Percentiles rank a stretch among this genome's conserved stretches.
Evolutionary conservation across 257 asterid species (phyloP).

Genomic region (Primulina huaijiensis): DNA sequence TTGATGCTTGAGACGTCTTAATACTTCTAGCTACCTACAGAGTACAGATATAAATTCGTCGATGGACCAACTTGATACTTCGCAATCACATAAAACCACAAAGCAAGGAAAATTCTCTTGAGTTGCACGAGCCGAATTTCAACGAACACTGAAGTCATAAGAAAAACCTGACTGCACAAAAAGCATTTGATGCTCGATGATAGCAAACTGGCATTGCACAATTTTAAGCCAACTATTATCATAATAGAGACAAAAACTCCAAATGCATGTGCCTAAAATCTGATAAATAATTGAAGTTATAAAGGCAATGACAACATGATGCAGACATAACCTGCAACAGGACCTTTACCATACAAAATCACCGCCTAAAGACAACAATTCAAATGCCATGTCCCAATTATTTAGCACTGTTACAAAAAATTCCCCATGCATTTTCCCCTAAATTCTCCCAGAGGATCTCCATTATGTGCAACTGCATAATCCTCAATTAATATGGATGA

Average conservation of each 20-base stretch:
- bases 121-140: not conserved
- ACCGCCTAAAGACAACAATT: not conserved
- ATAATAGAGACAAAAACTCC: not conserved
- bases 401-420: not conserved
- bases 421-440: not conserved
- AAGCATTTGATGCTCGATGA: not conserved
- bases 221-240: not conserved
- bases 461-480: not conserved
- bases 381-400: not conserved
- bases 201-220: constrained; percentile 15
- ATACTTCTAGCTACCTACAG: constrained; percentile 77
- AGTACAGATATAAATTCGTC: constrained; percentile 24
- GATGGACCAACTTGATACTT: constrained; percentile 9
- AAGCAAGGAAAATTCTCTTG: too few relatives aligned
- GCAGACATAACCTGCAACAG: not conserved
- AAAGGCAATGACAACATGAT: not conserved
- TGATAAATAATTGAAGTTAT: constrained; percentile 3
- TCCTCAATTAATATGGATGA: constrained; percentile 16
- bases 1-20: constrained; percentile 62
- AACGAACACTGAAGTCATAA: not conserved
- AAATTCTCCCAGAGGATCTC: not conserved
- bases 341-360: too few relatives aligned
- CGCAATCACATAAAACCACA: constrained; percentile 11
- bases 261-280: not conserved
- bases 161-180: not conserved